These are phyloP conservation scores for Pythium aquatile DNA, from an alignment of 352 stramenopile genomes.

Conservation along the genomic window DNA sequence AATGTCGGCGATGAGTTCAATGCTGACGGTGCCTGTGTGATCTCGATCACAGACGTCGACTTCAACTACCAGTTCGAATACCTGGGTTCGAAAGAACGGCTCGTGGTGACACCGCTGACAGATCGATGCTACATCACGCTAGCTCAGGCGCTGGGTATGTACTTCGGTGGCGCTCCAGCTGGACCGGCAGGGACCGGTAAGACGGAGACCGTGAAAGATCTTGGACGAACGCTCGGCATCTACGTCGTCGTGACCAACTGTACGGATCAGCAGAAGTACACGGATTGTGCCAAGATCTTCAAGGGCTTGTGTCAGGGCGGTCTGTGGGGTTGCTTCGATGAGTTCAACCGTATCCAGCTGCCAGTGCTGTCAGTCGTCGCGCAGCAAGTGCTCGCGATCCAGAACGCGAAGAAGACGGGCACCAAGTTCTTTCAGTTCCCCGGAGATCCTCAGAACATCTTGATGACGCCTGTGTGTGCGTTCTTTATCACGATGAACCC, in stretches of 20 bases:
- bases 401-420: conserved; percentile 97
- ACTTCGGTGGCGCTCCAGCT: conserved; percentile 95
- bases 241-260: conserved; percentile 98
- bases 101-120: conserved; percentile 97
- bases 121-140: conserved; percentile 98
- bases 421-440: conserved; percentile 97
- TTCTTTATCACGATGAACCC: conserved; percentile 99
- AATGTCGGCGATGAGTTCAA: conserved; percentile 94
- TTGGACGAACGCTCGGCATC: conserved; percentile 93
- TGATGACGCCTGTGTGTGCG: conserved; percentile 93
- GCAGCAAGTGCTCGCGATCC: conserved; percentile 97
- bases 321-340: conserved; percentile 97
- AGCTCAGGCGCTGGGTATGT: conserved; percentile 97
- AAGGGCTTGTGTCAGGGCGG: conserved; percentile 96
- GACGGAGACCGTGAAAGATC: conserved; percentile 97
- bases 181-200: conserved; percentile 96
- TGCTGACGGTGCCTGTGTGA: conserved; percentile 93
- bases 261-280: conserved; percentile 97
- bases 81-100: conserved; percentile 95
- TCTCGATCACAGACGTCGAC: conserved; percentile 97
- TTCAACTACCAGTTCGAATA: conserved; percentile 99
- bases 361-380: conserved; percentile 96
- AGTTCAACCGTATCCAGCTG: conserved; percentile 98
- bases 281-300: conserved; percentile 98
- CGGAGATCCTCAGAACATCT: conserved; percentile 96